phyloP scores from a whole-genome alignment of 2,329 filamentous ascomycete species.

The Coniochaeta sp. region DNA sequence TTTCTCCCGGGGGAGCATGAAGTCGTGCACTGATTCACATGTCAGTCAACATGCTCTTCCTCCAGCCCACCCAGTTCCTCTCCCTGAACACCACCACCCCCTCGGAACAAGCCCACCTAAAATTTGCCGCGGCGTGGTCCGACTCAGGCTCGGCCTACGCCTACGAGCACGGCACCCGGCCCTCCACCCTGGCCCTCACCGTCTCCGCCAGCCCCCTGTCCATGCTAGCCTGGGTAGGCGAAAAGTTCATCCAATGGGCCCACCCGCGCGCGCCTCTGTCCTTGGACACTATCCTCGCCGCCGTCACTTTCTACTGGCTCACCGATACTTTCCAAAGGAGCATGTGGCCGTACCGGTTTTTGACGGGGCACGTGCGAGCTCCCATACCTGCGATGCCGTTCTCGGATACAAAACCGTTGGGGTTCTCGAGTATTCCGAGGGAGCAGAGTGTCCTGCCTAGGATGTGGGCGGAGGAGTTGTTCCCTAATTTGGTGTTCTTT shows the following conservation, averaged over 20 bases:
- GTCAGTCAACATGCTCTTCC: constrained; percentile 11
- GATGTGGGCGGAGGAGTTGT: too few species aligned
- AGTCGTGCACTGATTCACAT: constrained; percentile 19
- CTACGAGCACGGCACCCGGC: constrained; percentile 43
- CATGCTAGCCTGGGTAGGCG: constrained; percentile 49
- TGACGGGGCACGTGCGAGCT: too few species aligned
- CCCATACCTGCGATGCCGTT: too few species aligned
- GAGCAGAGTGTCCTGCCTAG: too few species aligned
- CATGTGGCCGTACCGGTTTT: too few species aligned
- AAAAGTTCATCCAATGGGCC: constrained; percentile 51
- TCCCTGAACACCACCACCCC: constrained; percentile 7
- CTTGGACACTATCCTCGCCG: neutral
- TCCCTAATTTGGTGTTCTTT: too few species aligned
- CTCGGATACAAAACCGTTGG: too few species aligned
- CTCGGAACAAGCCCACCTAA: constrained; percentile 27
- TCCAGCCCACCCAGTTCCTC: neutral
- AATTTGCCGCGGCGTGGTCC: constrained; percentile 29
- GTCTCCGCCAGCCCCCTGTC: constrained; percentile 47
- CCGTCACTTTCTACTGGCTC: too few species aligned
- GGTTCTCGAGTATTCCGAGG: too few species aligned
- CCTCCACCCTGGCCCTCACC: constrained; percentile 48
- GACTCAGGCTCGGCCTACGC: constrained; percentile 40
- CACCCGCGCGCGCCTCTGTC: constrained; percentile 24
- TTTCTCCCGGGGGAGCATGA: constrained; percentile 22
- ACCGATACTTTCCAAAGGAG: too few species aligned